Percentiles rank a stretch among this genome's conserved stretches.
phyloP scores from a whole-genome alignment of 257 asterid genomes.

The Apocynum venetum region DNA sequence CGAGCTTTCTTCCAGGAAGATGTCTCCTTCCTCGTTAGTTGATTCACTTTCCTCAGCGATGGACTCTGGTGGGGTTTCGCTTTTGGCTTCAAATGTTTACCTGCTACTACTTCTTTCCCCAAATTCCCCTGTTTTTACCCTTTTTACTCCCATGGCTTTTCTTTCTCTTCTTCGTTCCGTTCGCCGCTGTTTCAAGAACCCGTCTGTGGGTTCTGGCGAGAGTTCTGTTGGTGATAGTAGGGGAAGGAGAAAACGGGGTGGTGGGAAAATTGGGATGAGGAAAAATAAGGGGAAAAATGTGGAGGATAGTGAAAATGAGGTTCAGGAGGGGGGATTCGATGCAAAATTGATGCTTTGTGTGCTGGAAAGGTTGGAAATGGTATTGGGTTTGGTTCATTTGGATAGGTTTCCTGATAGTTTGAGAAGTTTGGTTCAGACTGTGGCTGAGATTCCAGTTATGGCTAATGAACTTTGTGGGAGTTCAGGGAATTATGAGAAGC shows the following conservation, averaged over 20 bases:
- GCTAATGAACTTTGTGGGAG: slow-evolving; percentile 52
- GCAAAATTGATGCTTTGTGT: slow-evolving; percentile 49
- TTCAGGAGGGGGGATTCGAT: slow-evolving; percentile 42
- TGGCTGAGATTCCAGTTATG: slow-evolving; percentile 60
- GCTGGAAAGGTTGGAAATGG: slow-evolving; percentile 65
- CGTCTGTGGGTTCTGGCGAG: slow-evolving; percentile 24
- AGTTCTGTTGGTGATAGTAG: slow-evolving; percentile 24
- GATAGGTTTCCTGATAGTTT: slow-evolving; percentile 83
- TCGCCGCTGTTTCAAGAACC: slow-evolving; percentile 58
- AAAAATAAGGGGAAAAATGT: slow-evolving; percentile 34
- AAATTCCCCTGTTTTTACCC: slow-evolving; percentile 79
- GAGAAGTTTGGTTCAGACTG: slow-evolving; percentile 73
- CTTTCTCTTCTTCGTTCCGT: slow-evolving; percentile 61
- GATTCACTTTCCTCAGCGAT: slow-evolving; percentile 54
- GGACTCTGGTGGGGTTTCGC: slow-evolving; percentile 60
- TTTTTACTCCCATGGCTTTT: slow-evolving; percentile 87
- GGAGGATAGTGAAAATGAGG: slow-evolving; percentile 32
- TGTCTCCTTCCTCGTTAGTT: slow-evolving; percentile 37
- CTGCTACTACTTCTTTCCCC: slow-evolving; percentile 70
- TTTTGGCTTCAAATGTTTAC: slow-evolving; percentile 71
- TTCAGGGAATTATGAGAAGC: slow-evolving; percentile 43
- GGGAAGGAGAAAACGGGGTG: slow-evolving; percentile 45
- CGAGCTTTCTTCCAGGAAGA: slow-evolving; percentile 62
- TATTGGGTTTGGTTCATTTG: slow-evolving; percentile 69
- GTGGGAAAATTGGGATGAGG: slow-evolving; percentile 28